Evolutionary conservation across 2,329 filamentous ascomycete species (phyloP).

Genomic region (Xenoacremonium recifei): DNA sequence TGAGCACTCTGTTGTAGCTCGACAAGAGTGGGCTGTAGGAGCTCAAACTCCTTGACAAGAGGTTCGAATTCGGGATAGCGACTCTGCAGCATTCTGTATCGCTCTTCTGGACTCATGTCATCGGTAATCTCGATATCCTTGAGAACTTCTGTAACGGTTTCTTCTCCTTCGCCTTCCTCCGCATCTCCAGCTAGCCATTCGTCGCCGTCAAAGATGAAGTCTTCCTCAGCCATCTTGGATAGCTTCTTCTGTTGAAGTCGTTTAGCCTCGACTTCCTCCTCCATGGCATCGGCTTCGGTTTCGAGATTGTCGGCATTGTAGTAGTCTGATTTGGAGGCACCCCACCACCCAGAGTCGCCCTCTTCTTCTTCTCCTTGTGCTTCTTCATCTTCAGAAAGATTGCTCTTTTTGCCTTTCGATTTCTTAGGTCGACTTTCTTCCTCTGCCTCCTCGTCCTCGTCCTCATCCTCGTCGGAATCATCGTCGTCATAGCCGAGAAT

Average conservation of each 20-base stretch:
- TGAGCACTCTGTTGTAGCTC: constrained; percentile 58
- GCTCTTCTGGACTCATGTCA: constrained; percentile 73
- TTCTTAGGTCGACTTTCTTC: constrained; percentile 31
- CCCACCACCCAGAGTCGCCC: constrained; percentile 74
- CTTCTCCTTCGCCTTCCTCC: constrained; percentile 49
- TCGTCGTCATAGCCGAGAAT: constrained; percentile 50
- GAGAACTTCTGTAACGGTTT: constrained; percentile 80
- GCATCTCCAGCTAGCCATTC: constrained; percentile 71
- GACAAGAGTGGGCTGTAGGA: constrained; percentile 66
- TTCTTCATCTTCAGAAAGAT: constrained; percentile 54
- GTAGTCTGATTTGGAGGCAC: constrained; percentile 83
- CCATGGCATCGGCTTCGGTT: constrained; percentile 69
- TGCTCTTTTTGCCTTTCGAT: constrained; percentile 26
- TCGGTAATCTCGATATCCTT: constrained; percentile 80
- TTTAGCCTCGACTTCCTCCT: constrained; percentile 89
- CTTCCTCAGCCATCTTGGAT: constrained; percentile 82
- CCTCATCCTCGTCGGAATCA: constrained; percentile 37
- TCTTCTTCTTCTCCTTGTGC: constrained; percentile 50
- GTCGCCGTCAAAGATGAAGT: constrained; percentile 89
- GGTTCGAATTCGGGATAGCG: constrained; percentile 92
- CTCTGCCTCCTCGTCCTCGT: constrained; percentile 47
- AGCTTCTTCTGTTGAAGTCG: constrained; percentile 89
- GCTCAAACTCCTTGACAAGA: constrained; percentile 74
- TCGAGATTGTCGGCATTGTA: constrained; percentile 80
- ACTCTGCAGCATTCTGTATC: constrained; percentile 69